Base-by-base conservation (phyloP, 2,329 filamentous ascomycete genomes). In the Calcarisporium arbuscula region DNA sequence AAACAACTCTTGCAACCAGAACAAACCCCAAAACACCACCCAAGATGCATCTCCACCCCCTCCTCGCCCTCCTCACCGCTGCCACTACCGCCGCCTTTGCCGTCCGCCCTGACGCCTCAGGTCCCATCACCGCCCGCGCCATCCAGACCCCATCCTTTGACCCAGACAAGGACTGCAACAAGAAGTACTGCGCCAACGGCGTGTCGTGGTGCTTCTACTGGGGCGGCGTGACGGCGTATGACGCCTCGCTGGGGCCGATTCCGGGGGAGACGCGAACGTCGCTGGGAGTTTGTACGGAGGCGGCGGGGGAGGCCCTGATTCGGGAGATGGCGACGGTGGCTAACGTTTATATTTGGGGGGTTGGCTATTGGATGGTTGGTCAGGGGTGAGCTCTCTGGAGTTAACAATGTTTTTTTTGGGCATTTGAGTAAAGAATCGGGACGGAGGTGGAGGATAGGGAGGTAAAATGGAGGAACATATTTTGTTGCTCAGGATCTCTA, bases 121-220 rank as follows among this genome's bases (percentile, higher is more conserved):
- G 22, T 25, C 22, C 22, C 22, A 25, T 25, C 10, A 16, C 15
- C n/a, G 9, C 10, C 25, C 44, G 30, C 5, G 23, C 25, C 10
- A 40, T 35, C 11, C 33, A 43, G 14, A 33, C 48, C 6, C n/a
- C n/a, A n/a, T n/a, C 34, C 11, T 28, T 30, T 10, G 33, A 50
- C 26, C 33, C n/a, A n/a, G n/a, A n/a, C n/a, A n/a, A n/a, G n/a
- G n/a, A 48, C 32, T 64, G 62, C 49, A 50, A 58, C 35, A 50
- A 56, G 42, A 40, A 43, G 17, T 62, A 60, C 45, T 62, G 61
- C 48, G 54, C 56, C 27, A 45, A 50, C 12, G 40, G 44, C 11
- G 50, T 48, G 4, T 53, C 53, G 4, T 65, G 56, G 52, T 65
- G 63, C 45, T 55, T 60, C 41, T 60, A 53, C 45, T 66, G 60